Evolutionary conservation across 352 stramenopile genomes (phyloP).

Genomic region (Phytopythium mirpurense): DNA sequence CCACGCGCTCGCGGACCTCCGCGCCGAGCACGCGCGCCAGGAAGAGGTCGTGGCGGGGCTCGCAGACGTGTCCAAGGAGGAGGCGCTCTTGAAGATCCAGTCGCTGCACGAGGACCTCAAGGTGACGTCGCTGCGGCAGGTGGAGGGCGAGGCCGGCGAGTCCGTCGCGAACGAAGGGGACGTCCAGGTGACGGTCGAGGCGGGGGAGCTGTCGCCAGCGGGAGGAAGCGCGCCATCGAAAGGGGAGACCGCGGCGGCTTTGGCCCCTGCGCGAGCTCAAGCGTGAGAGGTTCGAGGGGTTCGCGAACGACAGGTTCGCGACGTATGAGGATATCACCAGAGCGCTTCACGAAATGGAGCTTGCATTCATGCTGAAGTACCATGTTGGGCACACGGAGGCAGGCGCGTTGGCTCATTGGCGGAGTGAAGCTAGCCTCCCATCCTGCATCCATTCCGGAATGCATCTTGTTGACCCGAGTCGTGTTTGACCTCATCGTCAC

Average conservation of each 20-base stretch:
- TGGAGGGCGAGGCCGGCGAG: background rate
- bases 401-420: no score
- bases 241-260: no score
- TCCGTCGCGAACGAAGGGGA: background rate
- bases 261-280: background rate
- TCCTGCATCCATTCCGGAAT: no score
- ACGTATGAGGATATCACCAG: background rate
- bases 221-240: background rate
- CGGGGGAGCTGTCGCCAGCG: background rate
- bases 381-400: no score
- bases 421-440: no score
- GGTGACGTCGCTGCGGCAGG: background rate
- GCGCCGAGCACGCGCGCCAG: constrained; percentile 18
- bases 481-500: no score
- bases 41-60: constrained; percentile 15
- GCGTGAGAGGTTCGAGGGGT: background rate
- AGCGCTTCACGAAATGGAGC: no score
- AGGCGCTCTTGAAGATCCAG: constrained; percentile 37
- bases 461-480: no score
- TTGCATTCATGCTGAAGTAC: no score
- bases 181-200: constrained; percentile 5
- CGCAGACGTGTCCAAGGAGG: constrained; percentile 17
- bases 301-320: no score
- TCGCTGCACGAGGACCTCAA: constrained; percentile 18
- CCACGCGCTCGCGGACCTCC: constrained; percentile 8